Evolutionary conservation across 192 early-diverging fungal species (phyloP).

Genomic region (Gaertneriomyces sp.): DNA sequence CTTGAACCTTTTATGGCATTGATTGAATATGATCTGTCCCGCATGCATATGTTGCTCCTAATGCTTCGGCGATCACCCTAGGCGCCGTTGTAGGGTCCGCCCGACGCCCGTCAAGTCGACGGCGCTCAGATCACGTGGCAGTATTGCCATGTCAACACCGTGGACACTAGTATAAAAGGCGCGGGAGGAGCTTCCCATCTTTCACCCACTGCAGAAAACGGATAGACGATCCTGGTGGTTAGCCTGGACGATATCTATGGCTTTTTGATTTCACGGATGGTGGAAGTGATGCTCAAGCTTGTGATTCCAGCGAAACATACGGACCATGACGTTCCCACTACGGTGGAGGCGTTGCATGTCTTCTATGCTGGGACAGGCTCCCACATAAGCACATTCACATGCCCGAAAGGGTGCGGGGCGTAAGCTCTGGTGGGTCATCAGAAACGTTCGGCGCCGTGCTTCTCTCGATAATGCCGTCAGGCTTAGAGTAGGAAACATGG

Average conservation of each 20-base stretch:
- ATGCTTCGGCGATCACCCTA: too few relatives aligned
- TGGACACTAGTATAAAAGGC: neutral
- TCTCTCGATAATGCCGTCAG: slow-evolving; percentile 16
- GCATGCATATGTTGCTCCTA: too few relatives aligned
- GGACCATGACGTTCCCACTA: slow-evolving; percentile 4
- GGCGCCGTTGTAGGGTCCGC: too few relatives aligned
- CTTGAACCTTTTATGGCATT: too few relatives aligned
- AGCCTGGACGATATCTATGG: neutral
- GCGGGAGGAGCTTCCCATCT: neutral
- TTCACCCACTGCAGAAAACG: neutral
- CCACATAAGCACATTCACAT: slow-evolving; percentile 27
- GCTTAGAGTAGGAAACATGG: neutral
- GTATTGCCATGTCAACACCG: neutral
- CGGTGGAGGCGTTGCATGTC: neutral
- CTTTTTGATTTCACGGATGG: neutral
- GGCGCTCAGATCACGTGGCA: neutral
- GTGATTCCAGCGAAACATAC: slow-evolving; percentile 37
- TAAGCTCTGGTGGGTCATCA: slow-evolving; percentile 26
- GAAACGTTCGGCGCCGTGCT: slow-evolving; percentile 17
- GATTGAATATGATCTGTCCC: too few relatives aligned
- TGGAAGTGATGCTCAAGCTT: slow-evolving; percentile 26
- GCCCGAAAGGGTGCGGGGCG: slow-evolving; percentile 26
- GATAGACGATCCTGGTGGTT: neutral
- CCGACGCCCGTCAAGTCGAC: neutral
- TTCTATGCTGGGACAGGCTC: slow-evolving; percentile 32